These are phyloP conservation scores for Zoysia matrella DNA, from an alignment of 202 grass and related monocot species.

Conservation along the genomic window DNA sequence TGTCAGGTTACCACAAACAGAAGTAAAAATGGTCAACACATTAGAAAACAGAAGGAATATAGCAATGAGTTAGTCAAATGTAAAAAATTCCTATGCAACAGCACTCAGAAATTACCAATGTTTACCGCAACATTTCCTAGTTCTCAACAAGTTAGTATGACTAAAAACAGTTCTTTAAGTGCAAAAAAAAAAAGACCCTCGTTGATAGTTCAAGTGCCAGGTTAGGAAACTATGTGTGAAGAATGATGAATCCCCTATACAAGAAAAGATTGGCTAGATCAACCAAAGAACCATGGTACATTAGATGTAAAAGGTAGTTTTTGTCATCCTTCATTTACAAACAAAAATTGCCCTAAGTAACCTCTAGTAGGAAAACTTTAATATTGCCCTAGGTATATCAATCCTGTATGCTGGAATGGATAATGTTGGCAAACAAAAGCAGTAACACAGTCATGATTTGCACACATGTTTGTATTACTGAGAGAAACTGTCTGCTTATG, in stretches of 20 bases:
- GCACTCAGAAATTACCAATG: not conserved
- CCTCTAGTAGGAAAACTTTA: not conserved
- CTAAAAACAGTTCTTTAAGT: not conserved
- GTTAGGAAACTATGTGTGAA: not conserved
- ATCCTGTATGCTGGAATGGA: not conserved
- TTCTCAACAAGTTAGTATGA: not conserved
- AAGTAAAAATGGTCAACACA: not conserved
- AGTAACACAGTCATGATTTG: not conserved
- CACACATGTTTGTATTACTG: not conserved
- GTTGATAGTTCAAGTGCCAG: not conserved
- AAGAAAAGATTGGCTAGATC: not conserved
- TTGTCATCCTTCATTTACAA: not conserved
- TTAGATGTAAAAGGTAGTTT: not conserved
- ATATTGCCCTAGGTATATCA: not conserved
- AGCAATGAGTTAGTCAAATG: not conserved
- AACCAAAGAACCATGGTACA: not conserved
- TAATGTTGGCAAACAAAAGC: not conserved
- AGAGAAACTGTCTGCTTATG: slow-evolving; percentile 4
- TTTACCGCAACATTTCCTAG: not conserved
- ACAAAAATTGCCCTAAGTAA: too few species aligned
- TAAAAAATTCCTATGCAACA: not conserved
- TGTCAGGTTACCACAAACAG: not conserved
- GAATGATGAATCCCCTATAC: not conserved
- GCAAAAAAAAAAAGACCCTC: not conserved
- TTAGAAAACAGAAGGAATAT: slow-evolving; percentile 2